Percentiles rank a stretch among this genome's conserved stretches.
phyloP scores from a whole-genome alignment of 2,329 filamentous ascomycete genomes.

The Colletotrichum shisoi region DNA sequence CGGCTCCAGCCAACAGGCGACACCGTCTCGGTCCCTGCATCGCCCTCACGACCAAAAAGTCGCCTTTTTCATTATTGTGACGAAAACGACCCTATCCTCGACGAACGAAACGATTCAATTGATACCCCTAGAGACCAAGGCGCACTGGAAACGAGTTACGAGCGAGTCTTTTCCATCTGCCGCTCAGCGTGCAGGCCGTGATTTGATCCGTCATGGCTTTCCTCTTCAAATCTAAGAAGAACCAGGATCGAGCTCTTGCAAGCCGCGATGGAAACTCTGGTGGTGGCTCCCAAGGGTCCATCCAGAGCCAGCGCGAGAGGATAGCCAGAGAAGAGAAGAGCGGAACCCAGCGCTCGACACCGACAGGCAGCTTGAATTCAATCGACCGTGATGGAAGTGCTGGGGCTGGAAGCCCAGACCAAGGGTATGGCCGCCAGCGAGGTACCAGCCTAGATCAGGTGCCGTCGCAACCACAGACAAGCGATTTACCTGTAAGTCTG shows the following conservation, averaged over 20 bases:
- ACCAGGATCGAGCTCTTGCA: slow-evolving; percentile 67
- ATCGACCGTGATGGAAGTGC: slow-evolving; percentile 66
- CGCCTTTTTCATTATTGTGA: slow-evolving; percentile 20
- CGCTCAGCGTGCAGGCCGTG: slow-evolving; percentile 51
- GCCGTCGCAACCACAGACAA: slow-evolving; percentile 48
- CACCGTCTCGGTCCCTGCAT: slow-evolving; percentile 20
- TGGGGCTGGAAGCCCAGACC: slow-evolving; percentile 71
- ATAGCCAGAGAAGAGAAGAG: slow-evolving; percentile 64
- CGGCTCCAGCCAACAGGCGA: slow-evolving; percentile 31
- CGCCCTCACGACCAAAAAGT: slow-evolving; percentile 16
- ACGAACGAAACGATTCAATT: slow-evolving; percentile 33
- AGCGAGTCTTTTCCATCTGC: slow-evolving; percentile 39
- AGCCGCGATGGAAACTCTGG: slow-evolving; percentile 62
- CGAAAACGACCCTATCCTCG: slow-evolving; percentile 1
- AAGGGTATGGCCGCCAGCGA: slow-evolving; percentile 65
- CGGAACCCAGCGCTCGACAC: slow-evolving; percentile 68
- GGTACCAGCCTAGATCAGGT: slow-evolving; percentile 60
- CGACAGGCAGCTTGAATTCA: slow-evolving; percentile 80
- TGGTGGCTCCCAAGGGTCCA: slow-evolving; percentile 54
- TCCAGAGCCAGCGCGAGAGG: slow-evolving; percentile 51
- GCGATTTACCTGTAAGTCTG: slow-evolving; percentile 55
- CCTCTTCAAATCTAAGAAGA: slow-evolving; percentile 83
- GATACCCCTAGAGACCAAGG: slow-evolving; percentile 4
- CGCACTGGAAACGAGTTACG: slow-evolving; percentile 41
- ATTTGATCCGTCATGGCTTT: slow-evolving; percentile 71